These are phyloP conservation scores for Hymenoscyphus albidus DNA, from an alignment of 2,329 filamentous ascomycete genomes.

Conservation along the genomic window DNA sequence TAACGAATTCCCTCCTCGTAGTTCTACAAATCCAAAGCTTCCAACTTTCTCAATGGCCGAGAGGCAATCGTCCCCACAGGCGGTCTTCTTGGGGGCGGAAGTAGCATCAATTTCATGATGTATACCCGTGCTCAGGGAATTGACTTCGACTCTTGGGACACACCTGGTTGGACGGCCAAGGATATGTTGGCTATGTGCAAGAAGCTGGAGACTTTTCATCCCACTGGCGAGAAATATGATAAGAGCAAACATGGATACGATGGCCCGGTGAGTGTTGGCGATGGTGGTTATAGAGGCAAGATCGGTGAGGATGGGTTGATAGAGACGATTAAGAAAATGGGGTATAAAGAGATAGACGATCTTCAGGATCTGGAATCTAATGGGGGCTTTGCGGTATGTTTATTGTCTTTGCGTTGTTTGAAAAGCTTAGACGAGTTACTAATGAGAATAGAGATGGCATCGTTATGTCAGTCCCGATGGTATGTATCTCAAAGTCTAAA, in stretches of 20 bases:
- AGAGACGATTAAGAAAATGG: conserved; percentile 43
- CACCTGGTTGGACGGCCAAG: conserved; percentile 47
- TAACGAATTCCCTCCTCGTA: conserved; percentile 21
- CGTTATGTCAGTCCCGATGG: neutral
- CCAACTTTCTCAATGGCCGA: conserved; percentile 44
- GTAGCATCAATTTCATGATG: conserved; percentile 57
- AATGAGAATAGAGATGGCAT: neutral
- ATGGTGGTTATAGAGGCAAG: conserved; percentile 43
- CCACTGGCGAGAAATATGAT: conserved; percentile 21
- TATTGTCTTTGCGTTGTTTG: neutral
- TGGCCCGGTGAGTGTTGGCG: conserved; percentile 54
- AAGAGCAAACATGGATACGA: conserved; percentile 45
- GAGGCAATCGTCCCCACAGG: conserved; percentile 40
- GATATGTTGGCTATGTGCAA: conserved; percentile 51
- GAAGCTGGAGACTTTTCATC: conserved; percentile 54
- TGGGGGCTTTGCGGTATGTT: conserved; percentile 35
- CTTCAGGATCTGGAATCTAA: conserved; percentile 47
- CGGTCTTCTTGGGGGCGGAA: conserved; percentile 59
- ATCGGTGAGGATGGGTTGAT: conserved; percentile 47
- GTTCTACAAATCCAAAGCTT: conserved; percentile 49
- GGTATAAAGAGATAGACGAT: conserved; percentile 50
- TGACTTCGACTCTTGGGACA: conserved; percentile 52
- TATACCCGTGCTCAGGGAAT: conserved; percentile 43
- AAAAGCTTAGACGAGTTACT: neutral
- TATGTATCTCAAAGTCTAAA: neutral